Conservation (phyloP, 1,139 yeast genomes). For the Groenewaldozyma sp. region DNA sequence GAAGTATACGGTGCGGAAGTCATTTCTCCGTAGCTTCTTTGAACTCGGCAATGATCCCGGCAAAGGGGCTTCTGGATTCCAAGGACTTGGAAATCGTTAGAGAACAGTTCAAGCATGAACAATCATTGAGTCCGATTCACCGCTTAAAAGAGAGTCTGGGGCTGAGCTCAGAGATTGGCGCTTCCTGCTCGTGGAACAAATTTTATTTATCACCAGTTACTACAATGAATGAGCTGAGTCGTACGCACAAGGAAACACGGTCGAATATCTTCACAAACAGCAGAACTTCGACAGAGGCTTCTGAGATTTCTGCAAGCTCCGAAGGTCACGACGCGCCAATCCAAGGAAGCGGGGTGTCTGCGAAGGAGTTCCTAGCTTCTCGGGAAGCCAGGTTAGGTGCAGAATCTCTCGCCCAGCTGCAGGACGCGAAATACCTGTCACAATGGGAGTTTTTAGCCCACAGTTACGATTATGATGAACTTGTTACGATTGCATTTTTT, state of each 20-base stretch:
- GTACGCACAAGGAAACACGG: background rate
- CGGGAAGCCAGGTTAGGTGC: background rate
- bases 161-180: background rate
- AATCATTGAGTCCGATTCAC: background rate
- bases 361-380: background rate
- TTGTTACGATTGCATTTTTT: constrained; percentile 49
- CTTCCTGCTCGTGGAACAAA: background rate
- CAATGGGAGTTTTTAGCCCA: constrained; percentile 55
- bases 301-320: background rate
- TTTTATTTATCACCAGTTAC: constrained; percentile 1
- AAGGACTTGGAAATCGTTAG: background rate
- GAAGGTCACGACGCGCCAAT: background rate
- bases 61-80: background rate
- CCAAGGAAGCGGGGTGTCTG: background rate
- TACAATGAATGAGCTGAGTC: background rate
- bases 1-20: background rate
- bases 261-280: background rate
- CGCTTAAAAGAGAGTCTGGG: background rate
- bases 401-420: background rate
- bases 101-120: background rate
- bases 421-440: background rate
- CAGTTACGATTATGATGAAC: constrained; percentile 56
- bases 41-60: background rate
- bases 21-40: background rate
- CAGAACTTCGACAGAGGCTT: background rate